These are phyloP conservation scores for Xylaria scruposa DNA, from an alignment of 495 filamentous ascomycete genomes.

Conservation along the genomic window DNA sequence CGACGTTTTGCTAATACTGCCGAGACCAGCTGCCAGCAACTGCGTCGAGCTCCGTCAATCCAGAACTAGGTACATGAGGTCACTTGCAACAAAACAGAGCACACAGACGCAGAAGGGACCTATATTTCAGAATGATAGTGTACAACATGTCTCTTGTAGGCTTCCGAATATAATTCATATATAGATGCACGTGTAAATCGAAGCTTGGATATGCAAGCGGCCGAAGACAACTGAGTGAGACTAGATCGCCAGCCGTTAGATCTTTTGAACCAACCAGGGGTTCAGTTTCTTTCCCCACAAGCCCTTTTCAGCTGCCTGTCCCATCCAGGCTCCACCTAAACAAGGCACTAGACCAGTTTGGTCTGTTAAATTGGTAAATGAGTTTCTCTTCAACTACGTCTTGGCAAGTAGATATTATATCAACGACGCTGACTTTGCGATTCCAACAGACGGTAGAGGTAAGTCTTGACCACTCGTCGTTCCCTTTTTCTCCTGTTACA, in stretches of 20 bases:
- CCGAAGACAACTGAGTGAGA: background rate
- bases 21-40: constrained; percentile 10
- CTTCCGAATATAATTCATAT: no score
- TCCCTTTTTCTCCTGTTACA: background rate
- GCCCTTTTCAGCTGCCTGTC: background rate
- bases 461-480: background rate
- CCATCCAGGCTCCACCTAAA: background rate
- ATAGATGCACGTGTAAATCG: background rate
- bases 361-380: background rate
- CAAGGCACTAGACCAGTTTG: background rate
- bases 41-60: background rate
- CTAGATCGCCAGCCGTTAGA: background rate
- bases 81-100: background rate
- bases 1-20: background rate
- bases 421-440: background rate
- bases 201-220: background rate
- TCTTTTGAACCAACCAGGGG: background rate
- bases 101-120: no score
- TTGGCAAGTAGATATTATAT: constrained; percentile 7
- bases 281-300: background rate
- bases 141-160: no score
- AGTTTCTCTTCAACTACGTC: constrained; percentile 14
- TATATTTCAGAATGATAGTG: no score
- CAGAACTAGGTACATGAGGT: no score
- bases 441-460: background rate